Evolutionary conservation across 805 yeast genomes (phyloP).

Genomic region (Yarrowia yakushimensis): DNA sequence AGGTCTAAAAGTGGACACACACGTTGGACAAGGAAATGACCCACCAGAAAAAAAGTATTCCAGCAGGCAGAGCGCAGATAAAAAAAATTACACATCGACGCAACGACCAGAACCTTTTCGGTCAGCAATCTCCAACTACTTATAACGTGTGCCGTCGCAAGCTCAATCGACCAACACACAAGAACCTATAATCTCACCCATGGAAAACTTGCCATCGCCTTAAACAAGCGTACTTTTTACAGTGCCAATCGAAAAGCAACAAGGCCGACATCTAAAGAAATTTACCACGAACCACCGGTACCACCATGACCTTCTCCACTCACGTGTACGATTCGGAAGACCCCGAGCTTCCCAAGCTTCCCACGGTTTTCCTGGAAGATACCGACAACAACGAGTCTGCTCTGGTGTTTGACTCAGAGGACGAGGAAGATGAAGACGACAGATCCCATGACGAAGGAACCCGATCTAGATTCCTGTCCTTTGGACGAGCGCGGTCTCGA

Average conservation of each 20-base stretch:
- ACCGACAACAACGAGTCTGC: constrained; percentile 22
- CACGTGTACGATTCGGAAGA: constrained; percentile 31
- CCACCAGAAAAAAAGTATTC: background rate
- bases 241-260: constrained; percentile 15
- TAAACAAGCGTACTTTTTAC: constrained; percentile 13
- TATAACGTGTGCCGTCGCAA: background rate
- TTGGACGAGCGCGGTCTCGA: background rate
- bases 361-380: constrained; percentile 27
- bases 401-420: constrained; percentile 1
- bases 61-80: background rate
- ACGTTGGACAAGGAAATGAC: background rate
- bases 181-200: background rate
- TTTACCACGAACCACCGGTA: background rate
- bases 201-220: constrained; percentile 17
- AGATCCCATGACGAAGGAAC: background rate
- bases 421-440: background rate
- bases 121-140: background rate
- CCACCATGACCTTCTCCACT: constrained; percentile 26
- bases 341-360: constrained; percentile 30
- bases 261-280: background rate
- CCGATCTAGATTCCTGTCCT: background rate
- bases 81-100: background rate
- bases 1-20: background rate
- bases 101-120: background rate
- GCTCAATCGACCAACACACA: background rate